Evolutionary conservation across 345 rosid genomes (phyloP).

Genomic region (Citrus sp.): DNA sequence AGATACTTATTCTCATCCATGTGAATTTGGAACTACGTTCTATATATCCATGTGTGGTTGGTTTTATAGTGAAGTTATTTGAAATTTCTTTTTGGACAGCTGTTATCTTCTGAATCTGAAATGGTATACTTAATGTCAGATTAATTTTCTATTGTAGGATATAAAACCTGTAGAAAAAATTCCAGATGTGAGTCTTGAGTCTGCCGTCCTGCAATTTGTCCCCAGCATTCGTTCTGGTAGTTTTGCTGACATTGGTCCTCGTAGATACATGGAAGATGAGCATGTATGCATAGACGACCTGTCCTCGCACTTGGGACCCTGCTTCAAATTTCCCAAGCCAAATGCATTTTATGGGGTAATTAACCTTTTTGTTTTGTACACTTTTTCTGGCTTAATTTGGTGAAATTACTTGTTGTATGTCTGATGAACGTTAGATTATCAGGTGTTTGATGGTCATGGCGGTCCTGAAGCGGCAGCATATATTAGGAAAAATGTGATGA

Average conservation of each 20-base stretch:
- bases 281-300: slow-evolving; percentile 60
- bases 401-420: slow-evolving; percentile 2
- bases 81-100: not conserved
- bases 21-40: not conserved
- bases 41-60: not conserved
- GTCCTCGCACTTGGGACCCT: slow-evolving; percentile 37
- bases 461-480: slow-evolving; percentile 84
- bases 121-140: not conserved
- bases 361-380: not conserved
- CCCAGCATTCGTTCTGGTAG: slow-evolving; percentile 66
- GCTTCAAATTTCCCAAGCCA: slow-evolving; percentile 51
- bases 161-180: slow-evolving; percentile 22
- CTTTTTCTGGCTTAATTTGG: slow-evolving; percentile 9
- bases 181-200: slow-evolving; percentile 28
- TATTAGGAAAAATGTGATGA: slow-evolving; percentile 40
- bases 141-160: slow-evolving; percentile 34
- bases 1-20: not conserved
- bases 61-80: not conserved
- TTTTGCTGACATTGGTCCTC: slow-evolving; percentile 54
- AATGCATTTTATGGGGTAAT: slow-evolving; percentile 66
- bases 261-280: slow-evolving; percentile 69
- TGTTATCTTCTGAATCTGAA: not conserved
- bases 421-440: slow-evolving; percentile 12
- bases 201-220: slow-evolving; percentile 33
- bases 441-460: slow-evolving; percentile 95